A percentile compares a stretch with the other conserved stretches of the same genome.
Conservation (phyloP, 2,329 filamentous ascomycete species). For the Colletotrichum melonis region DNA sequence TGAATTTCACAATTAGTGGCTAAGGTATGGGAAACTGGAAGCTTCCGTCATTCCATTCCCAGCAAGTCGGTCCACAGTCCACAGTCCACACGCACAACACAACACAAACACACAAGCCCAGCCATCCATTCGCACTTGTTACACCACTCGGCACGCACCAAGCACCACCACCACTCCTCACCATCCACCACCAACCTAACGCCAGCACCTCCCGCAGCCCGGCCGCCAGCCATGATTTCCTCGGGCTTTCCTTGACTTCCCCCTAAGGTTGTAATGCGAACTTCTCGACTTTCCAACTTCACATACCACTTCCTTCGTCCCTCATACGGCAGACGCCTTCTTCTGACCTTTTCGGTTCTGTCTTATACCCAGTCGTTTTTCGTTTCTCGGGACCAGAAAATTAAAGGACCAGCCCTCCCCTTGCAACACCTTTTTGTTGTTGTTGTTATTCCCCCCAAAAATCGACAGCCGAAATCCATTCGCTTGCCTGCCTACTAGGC, state of each 20-base stretch:
- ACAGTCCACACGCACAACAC: neutral
- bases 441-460: neutral
- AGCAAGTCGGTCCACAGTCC: neutral
- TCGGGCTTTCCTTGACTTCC: neutral
- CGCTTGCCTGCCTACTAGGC: slow-evolving; percentile 4
- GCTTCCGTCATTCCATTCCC: slow-evolving; percentile 31
- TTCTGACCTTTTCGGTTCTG: slow-evolving; percentile 20
- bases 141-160: neutral
- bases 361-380: slow-evolving; percentile 31
- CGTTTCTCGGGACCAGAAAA: slow-evolving; percentile 1
- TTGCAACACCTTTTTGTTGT: slow-evolving; percentile 8
- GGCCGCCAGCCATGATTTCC: neutral
- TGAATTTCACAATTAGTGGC: neutral
- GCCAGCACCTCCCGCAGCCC: neutral
- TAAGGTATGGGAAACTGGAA: slow-evolving; percentile 22
- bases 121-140: neutral
- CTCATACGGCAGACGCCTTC: slow-evolving; percentile 2
- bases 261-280: neutral
- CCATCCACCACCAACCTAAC: neutral
- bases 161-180: slow-evolving; percentile 10
- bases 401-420: slow-evolving; percentile 2
- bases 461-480: slow-evolving; percentile 6
- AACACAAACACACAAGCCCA: neutral
- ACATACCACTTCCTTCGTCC: slow-evolving; percentile 7
- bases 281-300: slow-evolving; percentile 6